A percentile compares a stretch with the other conserved stretches of the same genome.
Conservation (phyloP, 495 filamentous ascomycete species). For the Penicillium desertorum region DNA sequence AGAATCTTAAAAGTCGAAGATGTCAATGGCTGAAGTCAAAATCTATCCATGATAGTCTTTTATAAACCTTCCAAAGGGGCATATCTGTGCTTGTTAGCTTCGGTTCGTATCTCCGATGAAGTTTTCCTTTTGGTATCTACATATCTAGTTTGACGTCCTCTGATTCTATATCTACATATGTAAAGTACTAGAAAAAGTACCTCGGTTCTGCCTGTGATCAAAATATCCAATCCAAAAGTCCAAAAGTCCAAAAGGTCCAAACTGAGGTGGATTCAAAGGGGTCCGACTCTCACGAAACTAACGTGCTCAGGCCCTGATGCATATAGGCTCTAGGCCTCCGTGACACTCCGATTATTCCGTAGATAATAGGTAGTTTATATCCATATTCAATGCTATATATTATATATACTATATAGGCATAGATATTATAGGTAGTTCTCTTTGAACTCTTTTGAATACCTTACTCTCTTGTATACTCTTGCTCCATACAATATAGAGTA, state of each 20-base stretch:
- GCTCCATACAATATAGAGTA: no score
- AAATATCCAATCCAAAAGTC: neutral
- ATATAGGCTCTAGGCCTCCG: neutral
- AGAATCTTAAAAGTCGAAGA: neutral
- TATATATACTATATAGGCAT: no score
- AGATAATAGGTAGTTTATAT: no score
- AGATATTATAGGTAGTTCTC: no score
- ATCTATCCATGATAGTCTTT: no score
- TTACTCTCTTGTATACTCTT: no score
- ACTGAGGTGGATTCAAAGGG: neutral
- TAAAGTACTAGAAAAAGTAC: neutral
- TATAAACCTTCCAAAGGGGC: neutral
- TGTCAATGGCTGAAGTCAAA: neutral
- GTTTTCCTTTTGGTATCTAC: neutral
- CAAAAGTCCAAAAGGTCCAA: neutral
- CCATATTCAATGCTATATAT: no score
- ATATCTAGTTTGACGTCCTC: neutral
- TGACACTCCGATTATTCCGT: neutral
- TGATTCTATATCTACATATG: neutral
- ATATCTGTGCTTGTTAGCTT: neutral
- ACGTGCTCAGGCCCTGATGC: neutral
- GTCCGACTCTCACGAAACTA: neutral
- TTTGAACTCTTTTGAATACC: no score
- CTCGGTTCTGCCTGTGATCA: neutral
- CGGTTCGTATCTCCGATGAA: neutral